phyloP scores from a whole-genome alignment of 1,139 yeast species.

The Keqinozyma sinolaborantium region DNA sequence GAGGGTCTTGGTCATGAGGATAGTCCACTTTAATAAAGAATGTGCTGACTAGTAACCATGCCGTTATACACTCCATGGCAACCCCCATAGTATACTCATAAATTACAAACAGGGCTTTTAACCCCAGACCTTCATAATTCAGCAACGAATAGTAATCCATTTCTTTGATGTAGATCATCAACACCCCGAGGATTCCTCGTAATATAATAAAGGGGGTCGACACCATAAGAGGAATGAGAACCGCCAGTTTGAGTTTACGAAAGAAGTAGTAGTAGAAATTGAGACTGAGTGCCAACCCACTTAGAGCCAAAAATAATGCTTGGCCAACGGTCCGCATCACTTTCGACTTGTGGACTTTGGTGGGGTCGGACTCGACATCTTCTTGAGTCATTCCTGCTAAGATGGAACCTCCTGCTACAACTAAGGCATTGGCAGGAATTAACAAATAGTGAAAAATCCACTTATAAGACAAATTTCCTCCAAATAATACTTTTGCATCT shows the following conservation, averaged over 20 bases:
- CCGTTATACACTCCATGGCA: constrained; percentile 32
- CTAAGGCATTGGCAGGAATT: constrained; percentile 30
- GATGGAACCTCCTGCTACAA: constrained; percentile 32
- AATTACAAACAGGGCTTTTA: constrained; percentile 16
- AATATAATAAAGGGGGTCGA: constrained; percentile 23
- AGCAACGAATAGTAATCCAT: constrained; percentile 28
- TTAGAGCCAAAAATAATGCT: constrained; percentile 22
- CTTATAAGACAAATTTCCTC: constrained; percentile 2
- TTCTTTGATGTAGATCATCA: constrained; percentile 22
- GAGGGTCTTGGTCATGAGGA: no score
- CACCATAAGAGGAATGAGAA: constrained; percentile 11
- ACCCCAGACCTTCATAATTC: constrained; percentile 23
- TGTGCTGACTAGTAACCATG: constrained; percentile 8
- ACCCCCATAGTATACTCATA: constrained; percentile 35
- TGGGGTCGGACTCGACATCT: constrained; percentile 8
- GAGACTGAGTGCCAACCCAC: constrained; percentile 15
- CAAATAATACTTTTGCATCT: constrained; percentile 6
- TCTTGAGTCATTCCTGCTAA: constrained; percentile 20
- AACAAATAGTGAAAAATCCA: constrained; percentile 20
- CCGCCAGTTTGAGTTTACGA: constrained; percentile 15
- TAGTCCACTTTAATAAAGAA: constrained; percentile 7
- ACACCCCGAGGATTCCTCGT: constrained; percentile 31
- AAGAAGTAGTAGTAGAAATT: constrained; percentile 14
- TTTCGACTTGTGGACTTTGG: constrained; percentile 18
- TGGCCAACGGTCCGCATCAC: constrained; percentile 32